Base-by-base conservation (phyloP, 495 filamentous ascomycete genomes). In the Bacidia rubella region DNA sequence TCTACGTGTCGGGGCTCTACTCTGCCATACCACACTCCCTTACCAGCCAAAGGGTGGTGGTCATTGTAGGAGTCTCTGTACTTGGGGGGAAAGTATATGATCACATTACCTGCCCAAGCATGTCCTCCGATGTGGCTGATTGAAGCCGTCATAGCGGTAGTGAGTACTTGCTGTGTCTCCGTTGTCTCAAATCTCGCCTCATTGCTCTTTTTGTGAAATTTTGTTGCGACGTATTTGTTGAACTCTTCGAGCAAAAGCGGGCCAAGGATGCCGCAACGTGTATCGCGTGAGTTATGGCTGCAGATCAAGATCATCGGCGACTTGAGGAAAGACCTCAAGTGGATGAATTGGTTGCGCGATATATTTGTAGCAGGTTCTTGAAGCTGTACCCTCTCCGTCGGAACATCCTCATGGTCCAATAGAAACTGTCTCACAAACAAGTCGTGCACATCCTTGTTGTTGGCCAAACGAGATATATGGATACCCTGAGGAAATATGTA, bases 61-160 rank as follows among this genome's bases (percentile, higher is more conserved):
- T 59, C 1, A 68, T 50, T 21, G 47, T 50, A 70, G 15, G 29
- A 35, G 5, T 15, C 15, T 5, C 61, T 64, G 70, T 69, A 51
- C 57, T 54, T 53, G 2, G 81, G 82, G 2, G 90, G 90, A 2
- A 95, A 68, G 64, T 95, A 97, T 0, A 96, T 67, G 46, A 96
- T 88, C 12, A 95, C 81, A 68, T 97, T 97, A 2, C 90, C 90
- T 0, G 90, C 90, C 61, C 83, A 95, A 56, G 92, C 92, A 59
- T 96, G 90, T 1, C 90, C 90, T 0, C 88, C 87, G 50, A 97
- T 78, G 68, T 97, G 90, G 63, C 85, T 90, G 53, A 90, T 87
- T 44, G 84, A 63, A 1, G 29, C 29, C 15, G 29, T 35, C 15
- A 5, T 35, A 35, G 15, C 15, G 15, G 15, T 5, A 35, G 29